Base-by-base conservation (phyloP, 108 stramenopile species). In the Cyclotella kingstonii region DNA sequence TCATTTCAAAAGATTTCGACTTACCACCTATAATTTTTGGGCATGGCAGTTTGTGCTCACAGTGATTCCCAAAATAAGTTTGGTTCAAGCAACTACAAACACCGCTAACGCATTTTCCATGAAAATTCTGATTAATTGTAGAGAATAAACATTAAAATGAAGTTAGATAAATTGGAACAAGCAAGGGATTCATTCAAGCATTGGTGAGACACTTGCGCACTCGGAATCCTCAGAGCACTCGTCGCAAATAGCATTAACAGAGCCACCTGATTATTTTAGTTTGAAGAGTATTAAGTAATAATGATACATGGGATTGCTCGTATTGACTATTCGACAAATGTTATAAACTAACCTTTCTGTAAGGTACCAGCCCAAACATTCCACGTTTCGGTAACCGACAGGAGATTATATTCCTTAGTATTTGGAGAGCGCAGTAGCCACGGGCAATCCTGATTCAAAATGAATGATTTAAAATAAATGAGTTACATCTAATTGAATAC, bases 291-390 rank as follows among this genome's bases (percentile, higher is more conserved):
- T n/a, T n/a, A n/a, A n/a, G n/a, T n/a, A n/a, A n/a, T n/a, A n/a
- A n/a, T n/a, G n/a, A n/a, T n/a, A n/a, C n/a, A n/a, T n/a, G n/a
- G n/a, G n/a, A n/a, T n/a, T n/a, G n/a, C n/a, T n/a, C n/a, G n/a
- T n/a, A n/a, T n/a, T n/a, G n/a, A n/a, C n/a, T n/a, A n/a, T n/a
- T n/a, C n/a, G n/a, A n/a, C n/a, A n/a, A n/a, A n/a, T n/a, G n/a
- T n/a, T n/a, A n/a, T n/a, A n/a, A n/a, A n/a, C n/a, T n/a, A n/a
- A n/a, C n/a, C n/a, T n/a, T n/a, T n/a, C n/a, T n/a, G n/a, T n/a
- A n/a, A n/a, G n/a, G n/a, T n/a, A n/a, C 68, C 68, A 14, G 55
- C 62, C 70, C 63, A 72, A 21, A 72, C 49, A 21, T 46, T 47
- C 70, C 70, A 72, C 33, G 22, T 28, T 28, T 62, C 70, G 17